Evolutionary conservation across 495 filamentous ascomycete species (phyloP).

Genomic region (Thozetella sp.): DNA sequence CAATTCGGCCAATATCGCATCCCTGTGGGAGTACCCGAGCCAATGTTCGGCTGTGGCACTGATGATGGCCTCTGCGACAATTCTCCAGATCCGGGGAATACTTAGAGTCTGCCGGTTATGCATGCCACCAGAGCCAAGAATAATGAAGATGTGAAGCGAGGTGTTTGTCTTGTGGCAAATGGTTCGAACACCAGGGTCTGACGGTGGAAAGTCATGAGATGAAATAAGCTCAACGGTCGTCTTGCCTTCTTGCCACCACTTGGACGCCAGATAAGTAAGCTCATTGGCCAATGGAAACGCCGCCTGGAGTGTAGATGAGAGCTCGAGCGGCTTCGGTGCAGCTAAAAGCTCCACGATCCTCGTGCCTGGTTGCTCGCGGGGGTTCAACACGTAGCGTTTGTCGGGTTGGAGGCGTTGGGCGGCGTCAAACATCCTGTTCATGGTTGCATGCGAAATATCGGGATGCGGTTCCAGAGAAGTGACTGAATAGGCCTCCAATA

Average conservation of each 20-base stretch:
- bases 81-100: not conserved
- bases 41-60: not conserved
- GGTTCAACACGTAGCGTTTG: slow-evolving; percentile 3
- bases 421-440: slow-evolving; percentile 45
- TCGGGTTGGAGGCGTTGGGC: slow-evolving; percentile 11
- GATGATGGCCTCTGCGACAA: not conserved
- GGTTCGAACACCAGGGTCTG: not conserved
- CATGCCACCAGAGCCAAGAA: not conserved
- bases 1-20: not conserved
- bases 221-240: not conserved
- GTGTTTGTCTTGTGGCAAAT: not conserved
- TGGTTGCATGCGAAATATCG: slow-evolving; percentile 52
- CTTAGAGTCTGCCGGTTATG: not conserved
- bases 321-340: not conserved
- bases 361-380: not conserved
- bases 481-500: slow-evolving; percentile 33
- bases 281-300: not conserved
- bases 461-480: slow-evolving; percentile 46
- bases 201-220: not conserved
- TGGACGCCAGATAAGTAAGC: not conserved
- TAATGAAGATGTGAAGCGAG: not conserved
- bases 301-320: not conserved
- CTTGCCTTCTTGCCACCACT: not conserved
- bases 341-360: not conserved
- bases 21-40: not conserved